Base-by-base conservation (phyloP, 2,329 filamentous ascomycete genomes). In the Colletotrichum orchidophilum region DNA sequence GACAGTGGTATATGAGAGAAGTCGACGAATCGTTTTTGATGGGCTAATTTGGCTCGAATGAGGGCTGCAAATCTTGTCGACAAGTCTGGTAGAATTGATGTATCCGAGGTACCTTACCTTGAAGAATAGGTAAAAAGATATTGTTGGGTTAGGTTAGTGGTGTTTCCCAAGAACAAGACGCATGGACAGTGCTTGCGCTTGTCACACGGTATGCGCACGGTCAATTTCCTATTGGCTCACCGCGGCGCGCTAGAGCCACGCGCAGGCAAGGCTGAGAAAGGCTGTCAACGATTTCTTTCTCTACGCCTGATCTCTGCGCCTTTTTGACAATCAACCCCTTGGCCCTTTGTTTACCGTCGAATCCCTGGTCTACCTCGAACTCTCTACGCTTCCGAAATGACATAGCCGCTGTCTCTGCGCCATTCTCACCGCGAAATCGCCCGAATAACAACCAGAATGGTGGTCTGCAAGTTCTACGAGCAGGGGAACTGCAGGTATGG, bases 401-500 rank as follows among this genome's bases (percentile, higher is more conserved):
- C 39, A 61, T 62, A 70, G n/a, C 3, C 1, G 50, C 50, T 35
- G 57, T 11, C n/a, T 5, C 18, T 5, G 4, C 27, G 29, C 35
- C 6, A 66, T 13, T 1, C 18, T 7, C 21, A 71, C 27, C 39
- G 54, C 64, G 12, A 39, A 46, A 46, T 24, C 12, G 24, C 54
- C 42, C 50, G 27, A 29, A 13, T 60, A 12, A 54, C 35, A 29
- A 27, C 46, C 74, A 77, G 65, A 35, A 84, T 84, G 83, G 71
- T 79, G 27, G 71, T 87, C 65, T 88, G 86, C 80, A 82, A 80
- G 76, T 88, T 83, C 78, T 88, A 77, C 72, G 80, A 83, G 80
- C 84, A 86, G 77, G 87, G 87, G 67, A 82, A 82, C 78, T 88
- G 87, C 84, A 85, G 81, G 70, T 86, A 81, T 75, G 87, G 87